These are phyloP conservation scores for Hysterangium stoloniferum DNA, from an alignment of 768 basidiomycete species.

Conservation along the genomic window DNA sequence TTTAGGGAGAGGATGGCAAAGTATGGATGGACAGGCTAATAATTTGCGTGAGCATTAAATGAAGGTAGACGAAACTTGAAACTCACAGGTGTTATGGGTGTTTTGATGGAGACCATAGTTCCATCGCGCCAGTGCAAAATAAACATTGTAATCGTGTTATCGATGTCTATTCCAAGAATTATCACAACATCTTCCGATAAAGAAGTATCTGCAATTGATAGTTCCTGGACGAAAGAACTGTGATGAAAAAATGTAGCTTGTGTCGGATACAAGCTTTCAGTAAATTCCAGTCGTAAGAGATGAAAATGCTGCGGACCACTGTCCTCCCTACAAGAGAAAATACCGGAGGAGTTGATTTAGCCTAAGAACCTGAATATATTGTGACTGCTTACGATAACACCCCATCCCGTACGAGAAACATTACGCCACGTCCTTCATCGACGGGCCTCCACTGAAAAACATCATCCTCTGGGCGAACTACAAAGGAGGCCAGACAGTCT, in stretches of 20 bases:
- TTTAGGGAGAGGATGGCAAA: slow-evolving; percentile 11
- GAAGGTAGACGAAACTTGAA: neutral
- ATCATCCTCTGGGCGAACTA: slow-evolving; percentile 7
- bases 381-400: neutral
- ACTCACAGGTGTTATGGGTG: slow-evolving; percentile 7
- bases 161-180: slow-evolving; percentile 4
- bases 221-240: slow-evolving; percentile 10
- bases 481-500: slow-evolving; percentile 6
- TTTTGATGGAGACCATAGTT: slow-evolving; percentile 12
- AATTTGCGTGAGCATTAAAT: neutral
- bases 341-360: neutral
- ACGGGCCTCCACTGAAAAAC: slow-evolving; percentile 10
- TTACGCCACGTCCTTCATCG: slow-evolving; percentile 11
- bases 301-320: slow-evolving; percentile 3
- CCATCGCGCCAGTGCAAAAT: slow-evolving; percentile 8
- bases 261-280: neutral
- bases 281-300: slow-evolving; percentile 9
- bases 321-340: neutral
- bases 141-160: slow-evolving; percentile 8
- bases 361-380: neutral
- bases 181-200: slow-evolving; percentile 11
- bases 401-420: slow-evolving; percentile 10
- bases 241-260: slow-evolving; percentile 9
- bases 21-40: slow-evolving; percentile 8
- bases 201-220: slow-evolving; percentile 10